Conservation (phyloP, 2,329 filamentous ascomycete species). For the Alternaria sp. region DNA sequence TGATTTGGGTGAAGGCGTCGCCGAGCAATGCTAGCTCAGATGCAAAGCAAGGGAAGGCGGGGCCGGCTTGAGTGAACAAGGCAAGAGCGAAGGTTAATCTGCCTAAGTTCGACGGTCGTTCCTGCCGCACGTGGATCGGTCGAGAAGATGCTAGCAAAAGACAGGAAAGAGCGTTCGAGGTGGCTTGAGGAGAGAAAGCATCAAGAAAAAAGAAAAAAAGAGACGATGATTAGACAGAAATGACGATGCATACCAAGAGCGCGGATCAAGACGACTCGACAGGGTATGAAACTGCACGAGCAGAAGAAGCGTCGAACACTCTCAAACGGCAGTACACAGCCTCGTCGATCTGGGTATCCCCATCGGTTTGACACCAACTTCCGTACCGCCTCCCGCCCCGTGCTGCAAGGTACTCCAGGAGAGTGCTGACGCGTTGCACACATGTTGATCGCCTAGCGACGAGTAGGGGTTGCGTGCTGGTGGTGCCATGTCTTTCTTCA, state of each 20-base stretch:
- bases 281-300: constrained; percentile 20
- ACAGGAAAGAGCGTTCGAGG: constrained; percentile 15
- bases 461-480: not conserved
- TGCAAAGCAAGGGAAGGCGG: constrained; percentile 18
- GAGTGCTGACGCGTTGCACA: constrained; percentile 20
- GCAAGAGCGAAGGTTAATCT: constrained; percentile 11
- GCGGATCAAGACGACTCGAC: constrained; percentile 14
- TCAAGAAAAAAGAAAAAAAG: not conserved
- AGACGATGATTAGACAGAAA: constrained; percentile 11
- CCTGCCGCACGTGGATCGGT: constrained; percentile 9
- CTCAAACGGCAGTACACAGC: constrained; percentile 18
- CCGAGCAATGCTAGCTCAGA: constrained; percentile 4
- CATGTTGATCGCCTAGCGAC: constrained; percentile 15
- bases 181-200: constrained; percentile 3
- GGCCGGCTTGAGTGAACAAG: constrained; percentile 15
- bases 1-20: constrained; percentile 1
- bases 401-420: constrained; percentile 13
- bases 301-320: constrained; percentile 16
- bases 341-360: constrained; percentile 15
- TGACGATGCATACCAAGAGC: constrained; percentile 10
- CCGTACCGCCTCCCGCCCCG: constrained; percentile 15
- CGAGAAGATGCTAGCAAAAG: not conserved
- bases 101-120: constrained; percentile 12
- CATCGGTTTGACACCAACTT: constrained; percentile 20
- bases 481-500: constrained; percentile 8